These are phyloP conservation scores for Kondoa malvinella DNA, from an alignment of 768 basidiomycete genomes.

Conservation along the genomic window DNA sequence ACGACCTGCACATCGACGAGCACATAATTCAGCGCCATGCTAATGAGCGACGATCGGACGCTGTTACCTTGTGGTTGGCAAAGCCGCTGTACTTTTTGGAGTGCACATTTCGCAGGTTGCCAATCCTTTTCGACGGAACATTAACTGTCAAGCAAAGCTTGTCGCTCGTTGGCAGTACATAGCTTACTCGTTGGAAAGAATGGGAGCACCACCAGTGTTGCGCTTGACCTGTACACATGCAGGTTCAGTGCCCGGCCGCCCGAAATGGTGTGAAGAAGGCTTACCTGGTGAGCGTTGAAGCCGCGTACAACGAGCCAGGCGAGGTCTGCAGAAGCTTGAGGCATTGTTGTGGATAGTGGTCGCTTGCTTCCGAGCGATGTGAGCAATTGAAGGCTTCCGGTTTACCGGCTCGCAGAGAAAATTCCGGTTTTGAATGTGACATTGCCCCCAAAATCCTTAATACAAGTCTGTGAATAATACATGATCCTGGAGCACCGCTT, in stretches of 20 bases:
- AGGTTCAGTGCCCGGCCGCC: not conserved
- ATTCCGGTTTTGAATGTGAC: too few relatives aligned
- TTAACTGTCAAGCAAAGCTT: not conserved
- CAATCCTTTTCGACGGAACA: not conserved
- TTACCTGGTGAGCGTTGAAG: not conserved
- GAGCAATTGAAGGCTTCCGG: too few relatives aligned
- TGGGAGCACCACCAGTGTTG: not conserved
- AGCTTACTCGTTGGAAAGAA: not conserved
- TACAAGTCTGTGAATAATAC: too few relatives aligned
- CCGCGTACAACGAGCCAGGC: not conserved
- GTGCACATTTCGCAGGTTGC: not conserved
- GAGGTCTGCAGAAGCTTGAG: not conserved
- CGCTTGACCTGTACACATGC: not conserved
- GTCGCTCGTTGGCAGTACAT: not conserved
- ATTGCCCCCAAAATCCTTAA: too few relatives aligned
- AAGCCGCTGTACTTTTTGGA: not conserved
- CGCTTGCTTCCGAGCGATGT: too few relatives aligned
- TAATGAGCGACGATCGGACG: not conserved
- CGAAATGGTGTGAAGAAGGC: not conserved
- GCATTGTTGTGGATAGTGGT: not conserved
- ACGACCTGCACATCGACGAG: not conserved
- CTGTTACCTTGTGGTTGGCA: slow-evolving; percentile 1
- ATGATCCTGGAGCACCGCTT: too few relatives aligned
- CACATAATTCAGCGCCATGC: not conserved
- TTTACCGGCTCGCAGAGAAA: too few relatives aligned